Evolutionary conservation across 2,329 filamentous ascomycete species (phyloP).

Genomic region (Intubia oerlemansii): DNA sequence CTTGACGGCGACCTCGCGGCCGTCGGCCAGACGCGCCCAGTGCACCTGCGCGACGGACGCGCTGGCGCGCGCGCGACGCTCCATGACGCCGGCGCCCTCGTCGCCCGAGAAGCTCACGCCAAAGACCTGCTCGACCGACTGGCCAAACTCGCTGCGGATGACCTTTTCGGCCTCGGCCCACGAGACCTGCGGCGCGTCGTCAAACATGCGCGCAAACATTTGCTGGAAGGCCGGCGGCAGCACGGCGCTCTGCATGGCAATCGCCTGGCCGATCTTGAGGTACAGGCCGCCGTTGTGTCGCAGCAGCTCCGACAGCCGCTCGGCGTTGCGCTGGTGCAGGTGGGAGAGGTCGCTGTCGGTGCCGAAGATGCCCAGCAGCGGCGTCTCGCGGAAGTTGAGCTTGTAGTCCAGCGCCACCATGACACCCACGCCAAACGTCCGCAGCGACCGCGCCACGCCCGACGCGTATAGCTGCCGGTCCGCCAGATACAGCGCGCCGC

Average conservation of each 20-base stretch:
- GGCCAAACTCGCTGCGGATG: slow-evolving; percentile 69
- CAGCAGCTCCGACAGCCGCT: slow-evolving; percentile 62
- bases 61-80: slow-evolving; percentile 42
- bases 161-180: slow-evolving; percentile 76
- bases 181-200: slow-evolving; percentile 82
- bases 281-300: slow-evolving; percentile 81
- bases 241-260: slow-evolving; percentile 93
- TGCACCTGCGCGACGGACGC: slow-evolving; percentile 95
- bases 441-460: slow-evolving; percentile 53
- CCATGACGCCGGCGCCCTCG: slow-evolving; percentile 34
- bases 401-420: slow-evolving; percentile 85
- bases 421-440: slow-evolving; percentile 63
- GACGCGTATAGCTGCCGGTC: slow-evolving; percentile 64
- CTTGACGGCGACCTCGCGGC: slow-evolving; percentile 84
- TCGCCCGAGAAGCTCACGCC: slow-evolving; percentile 62
- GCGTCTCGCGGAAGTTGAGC: slow-evolving; percentile 74
- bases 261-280: slow-evolving; percentile 92
- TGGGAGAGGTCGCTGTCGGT: slow-evolving; percentile 44
- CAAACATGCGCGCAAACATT: slow-evolving; percentile 95
- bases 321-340: slow-evolving; percentile 65
- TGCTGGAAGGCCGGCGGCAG: slow-evolving; percentile 85
- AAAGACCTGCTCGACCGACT: slow-evolving; percentile 74
- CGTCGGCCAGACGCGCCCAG: slow-evolving; percentile 72
- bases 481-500: slow-evolving; percentile 41
- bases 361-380: slow-evolving; percentile 26